Base-by-base conservation (phyloP, 805 yeast species). In the Wickerhamomyces hampshirensis region DNA sequence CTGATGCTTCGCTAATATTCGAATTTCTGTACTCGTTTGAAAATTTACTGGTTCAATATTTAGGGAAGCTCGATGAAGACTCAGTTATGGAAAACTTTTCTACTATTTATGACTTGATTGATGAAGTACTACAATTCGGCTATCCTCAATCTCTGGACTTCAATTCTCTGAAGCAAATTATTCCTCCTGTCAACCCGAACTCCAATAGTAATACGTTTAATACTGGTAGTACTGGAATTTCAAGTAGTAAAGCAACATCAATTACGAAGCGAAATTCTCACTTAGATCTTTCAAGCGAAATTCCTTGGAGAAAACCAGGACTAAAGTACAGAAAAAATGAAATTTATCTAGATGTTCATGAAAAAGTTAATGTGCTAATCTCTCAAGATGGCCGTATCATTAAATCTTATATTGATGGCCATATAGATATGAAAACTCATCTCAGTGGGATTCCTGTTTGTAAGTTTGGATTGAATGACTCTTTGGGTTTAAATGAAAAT, bases 381-480 rank as follows among this genome's bases (percentile, higher is more conserved):
- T 74, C 80, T 6, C 68, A 80, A 6, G 71, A 75, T 37, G 84
- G 86, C 2, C 71, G 76, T 14, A 67, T 83, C 1, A 60, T 85
- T 21, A 70, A 83, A 39, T 71, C 88, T 0, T 80, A 76, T 50
- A 84, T 88, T 17, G 85, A 82, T 44, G 97, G 97, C 5, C 64
- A 72, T 9, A 77, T 89, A 31, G 67, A 71, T 34, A 71, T 86
- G 71, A 78, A 80, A 33, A 66, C 91, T 0, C 85, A 78, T 29
- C 60, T 89, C 10, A 71, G 84, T 0, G 96, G 96, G 4, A 75
- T 78, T 73, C 96, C 97, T 0, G 71, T 71, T 17, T 89, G 96
- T 56, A 74, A 78, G 32, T 80, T 89, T 55, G 95, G 91, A 0
- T 67, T 91, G 32, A 77, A 79, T 43, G 88, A 83, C 43, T 61